A percentile compares a stretch with the other conserved stretches of the same genome.
Conservation (phyloP, 768 basidiomycete species). For the Cubamyces lactineus region DNA sequence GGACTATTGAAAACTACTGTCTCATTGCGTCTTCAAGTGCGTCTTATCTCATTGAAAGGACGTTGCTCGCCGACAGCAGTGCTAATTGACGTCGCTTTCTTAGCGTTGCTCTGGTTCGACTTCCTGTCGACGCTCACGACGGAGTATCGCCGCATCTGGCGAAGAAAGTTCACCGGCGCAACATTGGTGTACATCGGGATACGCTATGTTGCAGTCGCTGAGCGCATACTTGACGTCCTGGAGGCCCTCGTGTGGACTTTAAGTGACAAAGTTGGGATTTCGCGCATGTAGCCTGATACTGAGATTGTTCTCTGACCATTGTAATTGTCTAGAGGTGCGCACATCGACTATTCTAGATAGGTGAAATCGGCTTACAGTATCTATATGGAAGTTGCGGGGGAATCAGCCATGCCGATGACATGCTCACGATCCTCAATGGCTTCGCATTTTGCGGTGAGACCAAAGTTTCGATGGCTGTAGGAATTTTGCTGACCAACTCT, state of each 20-base stretch:
- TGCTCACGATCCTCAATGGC: background rate
- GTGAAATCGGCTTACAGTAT: no score
- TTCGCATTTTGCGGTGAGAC: slow-evolving; percentile 2
- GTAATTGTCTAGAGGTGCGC: no score
- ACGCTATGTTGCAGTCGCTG: slow-evolving; percentile 3
- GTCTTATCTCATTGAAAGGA: background rate
- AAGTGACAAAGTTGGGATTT: background rate
- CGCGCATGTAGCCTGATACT: no score
- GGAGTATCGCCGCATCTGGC: slow-evolving; percentile 14
- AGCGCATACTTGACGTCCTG: slow-evolving; percentile 10
- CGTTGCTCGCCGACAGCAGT: background rate
- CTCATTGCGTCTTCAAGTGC: slow-evolving; percentile 8
- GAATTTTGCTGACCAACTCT: background rate
- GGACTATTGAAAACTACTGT: slow-evolving; percentile 10
- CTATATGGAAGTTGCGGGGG: no score
- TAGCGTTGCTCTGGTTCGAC: slow-evolving; percentile 14
- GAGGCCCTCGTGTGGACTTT: background rate
- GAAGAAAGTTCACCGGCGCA: slow-evolving; percentile 8
- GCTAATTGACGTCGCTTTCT: background rate
- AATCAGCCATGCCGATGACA: background rate
- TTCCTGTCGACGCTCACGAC: background rate
- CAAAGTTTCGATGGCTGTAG: no score
- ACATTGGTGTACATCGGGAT: slow-evolving; percentile 1
- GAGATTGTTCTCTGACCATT: no score
- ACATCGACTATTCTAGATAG: no score